Evolutionary conservation across 352 stramenopile genomes (phyloP), one percentile per base, ranked within the genome.

Genomic region (Phytophthora rubi): DNA sequence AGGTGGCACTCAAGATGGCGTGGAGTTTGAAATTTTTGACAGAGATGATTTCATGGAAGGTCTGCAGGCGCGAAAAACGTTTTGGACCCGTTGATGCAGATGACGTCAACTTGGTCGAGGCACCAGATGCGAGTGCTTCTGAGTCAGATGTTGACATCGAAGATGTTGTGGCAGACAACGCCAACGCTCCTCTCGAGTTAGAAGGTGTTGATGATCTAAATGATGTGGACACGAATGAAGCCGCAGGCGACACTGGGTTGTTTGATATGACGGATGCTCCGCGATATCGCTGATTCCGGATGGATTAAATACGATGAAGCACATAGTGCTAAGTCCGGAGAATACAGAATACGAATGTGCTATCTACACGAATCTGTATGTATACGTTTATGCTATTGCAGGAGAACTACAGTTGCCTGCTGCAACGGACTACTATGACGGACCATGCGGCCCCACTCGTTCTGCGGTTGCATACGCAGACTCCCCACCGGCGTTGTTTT

Each of bases 401-500:
- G 52, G 42, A 1, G 35, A 60, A 33, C 21, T 65, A 2, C n/a
- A 51, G 15, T 0, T 65, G 0, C 58, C 69, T 51, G 47, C 57
- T 18, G 32, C 70, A 1, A 45, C 21, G 2, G 71, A 70, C 33
- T 48, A 57, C 16, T 78, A 71, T n/a, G 3, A 39, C 6, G 53
- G 61, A 1, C 4, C n/a, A 1, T 60, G 23, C 1, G 59, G 70
- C 1, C 71, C 61, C 0, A 78, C 62, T 0, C 52, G 56, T 2
- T 75, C 65, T 28, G 65, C 57, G 13, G 52, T 44, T 15, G 54
- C 67, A 0, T 73, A 61, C 10, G 62, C 59, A 1, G 55, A 68
- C 16, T 69, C 45, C 12, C 55, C 55, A 1, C 28, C 71, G 0
- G 51, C 59, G 0, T 28, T 76, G 60, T 73, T 73, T 21, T 75